Percentiles rank a stretch among this genome's conserved stretches.
Conservation (phyloP, 805 yeast genomes). For the Metschnikowia amazonensis region DNA sequence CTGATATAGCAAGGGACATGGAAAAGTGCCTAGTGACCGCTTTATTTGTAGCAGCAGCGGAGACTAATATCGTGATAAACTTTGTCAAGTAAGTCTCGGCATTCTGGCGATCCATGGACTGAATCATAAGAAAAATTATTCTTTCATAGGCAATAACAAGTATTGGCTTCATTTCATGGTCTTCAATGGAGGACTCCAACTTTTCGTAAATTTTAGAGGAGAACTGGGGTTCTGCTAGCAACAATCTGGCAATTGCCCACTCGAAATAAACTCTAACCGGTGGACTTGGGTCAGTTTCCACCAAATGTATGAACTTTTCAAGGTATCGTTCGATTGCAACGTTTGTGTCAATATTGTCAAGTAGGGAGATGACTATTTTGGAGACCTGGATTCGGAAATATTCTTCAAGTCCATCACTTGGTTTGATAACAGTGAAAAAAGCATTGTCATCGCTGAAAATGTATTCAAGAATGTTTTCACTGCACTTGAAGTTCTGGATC, state of each 20-base stretch:
- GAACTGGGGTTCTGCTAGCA: constrained; percentile 25
- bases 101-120: constrained; percentile 28
- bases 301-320: constrained; percentile 30
- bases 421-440: constrained; percentile 46
- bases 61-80: constrained; percentile 48
- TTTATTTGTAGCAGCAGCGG: constrained; percentile 77
- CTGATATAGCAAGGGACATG: constrained; percentile 63
- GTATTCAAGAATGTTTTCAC: constrained; percentile 28
- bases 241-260: constrained; percentile 60
- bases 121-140: constrained; percentile 51
- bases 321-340: constrained; percentile 17
- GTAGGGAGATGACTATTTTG: constrained; percentile 47
- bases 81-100: constrained; percentile 38
- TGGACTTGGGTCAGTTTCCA: constrained; percentile 69
- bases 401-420: constrained; percentile 70
- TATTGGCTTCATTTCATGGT: constrained; percentile 41
- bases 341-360: constrained; percentile 30
- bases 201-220: constrained; percentile 19
- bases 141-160: constrained; percentile 62
- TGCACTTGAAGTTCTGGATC: constrained; percentile 25
- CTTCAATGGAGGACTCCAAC: constrained; percentile 15
- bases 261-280: constrained; percentile 70
- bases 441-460: constrained; percentile 35
- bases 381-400: constrained; percentile 55
- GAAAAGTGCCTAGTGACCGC: constrained; percentile 83